A percentile compares a stretch with the other conserved stretches of the same genome.
Evolutionary conservation across 805 yeast genomes (phyloP).

Genomic region (Candida broadrunensis): DNA sequence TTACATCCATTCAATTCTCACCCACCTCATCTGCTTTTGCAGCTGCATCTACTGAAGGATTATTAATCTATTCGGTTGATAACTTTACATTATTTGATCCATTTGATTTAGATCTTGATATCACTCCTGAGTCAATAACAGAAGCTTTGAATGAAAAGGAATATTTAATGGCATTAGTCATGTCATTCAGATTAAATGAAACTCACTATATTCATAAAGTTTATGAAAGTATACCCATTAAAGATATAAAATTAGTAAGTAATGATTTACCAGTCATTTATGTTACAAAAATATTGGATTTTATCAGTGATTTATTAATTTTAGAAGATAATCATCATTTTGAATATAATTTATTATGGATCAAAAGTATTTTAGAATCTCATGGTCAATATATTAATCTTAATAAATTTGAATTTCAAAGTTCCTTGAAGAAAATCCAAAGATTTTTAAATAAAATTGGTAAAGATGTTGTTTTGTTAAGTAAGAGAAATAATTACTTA

Average conservation of each 20-base stretch:
- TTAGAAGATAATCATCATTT: constrained; percentile 67
- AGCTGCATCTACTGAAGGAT: constrained; percentile 93
- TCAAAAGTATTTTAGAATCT: constrained; percentile 58
- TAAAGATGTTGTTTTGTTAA: constrained; percentile 62
- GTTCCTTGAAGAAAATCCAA: constrained; percentile 66
- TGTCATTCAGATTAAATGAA: constrained; percentile 94
- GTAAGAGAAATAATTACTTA: constrained; percentile 53
- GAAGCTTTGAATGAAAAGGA: constrained; percentile 59
- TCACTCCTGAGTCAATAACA: constrained; percentile 76
- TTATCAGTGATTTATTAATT: constrained; percentile 64
- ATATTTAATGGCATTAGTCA: constrained; percentile 75
- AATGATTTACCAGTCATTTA: constrained; percentile 76
- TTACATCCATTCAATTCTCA: constrained; percentile 73
- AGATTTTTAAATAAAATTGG: constrained; percentile 72
- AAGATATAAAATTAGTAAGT: constrained; percentile 65
- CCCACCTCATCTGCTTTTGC: constrained; percentile 91
- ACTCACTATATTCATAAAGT: constrained; percentile 65
- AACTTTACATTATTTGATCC: constrained; percentile 82
- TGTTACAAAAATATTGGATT: constrained; percentile 60
- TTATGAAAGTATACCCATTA: constrained; percentile 69
- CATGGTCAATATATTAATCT: constrained; percentile 76
- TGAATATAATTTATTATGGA: constrained; percentile 83
- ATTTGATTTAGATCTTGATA: constrained; percentile 87
- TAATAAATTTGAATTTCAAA: constrained; percentile 60
- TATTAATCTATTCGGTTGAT: constrained; percentile 78